Conservation (phyloP, 2,329 filamentous ascomycete genomes). For the Cyclaneusma minus region DNA sequence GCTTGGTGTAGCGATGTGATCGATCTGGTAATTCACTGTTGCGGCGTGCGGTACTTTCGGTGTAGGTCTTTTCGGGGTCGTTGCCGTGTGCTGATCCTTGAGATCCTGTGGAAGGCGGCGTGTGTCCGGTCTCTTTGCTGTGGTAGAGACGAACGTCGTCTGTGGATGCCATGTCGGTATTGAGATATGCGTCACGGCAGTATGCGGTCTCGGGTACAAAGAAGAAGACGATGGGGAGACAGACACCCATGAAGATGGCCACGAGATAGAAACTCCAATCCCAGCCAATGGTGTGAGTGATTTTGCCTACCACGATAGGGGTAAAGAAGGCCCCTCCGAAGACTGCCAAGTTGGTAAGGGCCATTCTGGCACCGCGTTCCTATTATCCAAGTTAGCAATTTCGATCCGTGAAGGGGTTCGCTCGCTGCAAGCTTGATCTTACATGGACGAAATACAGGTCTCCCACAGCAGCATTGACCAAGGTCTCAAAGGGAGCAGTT, state of each 20-base stretch:
- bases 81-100: constrained; percentile 1
- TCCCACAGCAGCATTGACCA: constrained; percentile 78
- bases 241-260: constrained; percentile 62
- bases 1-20: too few relatives aligned
- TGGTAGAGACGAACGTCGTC: constrained; percentile 7
- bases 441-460: constrained; percentile 85
- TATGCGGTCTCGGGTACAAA: constrained; percentile 79
- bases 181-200: constrained; percentile 46
- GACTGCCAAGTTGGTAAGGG: constrained; percentile 54
- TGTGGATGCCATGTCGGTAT: constrained; percentile 43
- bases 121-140: constrained; percentile 1
- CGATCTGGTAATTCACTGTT: too few relatives aligned
- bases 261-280: constrained; percentile 80
- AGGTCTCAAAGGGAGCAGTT: constrained; percentile 74
- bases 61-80: constrained; percentile 2
- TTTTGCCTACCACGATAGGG: constrained; percentile 80
- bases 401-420: background rate
- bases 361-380: constrained; percentile 75
- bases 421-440: constrained; percentile 21
- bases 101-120: constrained; percentile 2
- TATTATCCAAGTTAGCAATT: too few relatives aligned
- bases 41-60: constrained; percentile 13
- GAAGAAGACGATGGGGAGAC: constrained; percentile 58
- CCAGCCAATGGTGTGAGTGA: constrained; percentile 64
- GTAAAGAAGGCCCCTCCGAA: constrained; percentile 64